phyloP scores from a whole-genome alignment of 495 filamentous ascomycete genomes.

The Cairneyella variabilis region DNA sequence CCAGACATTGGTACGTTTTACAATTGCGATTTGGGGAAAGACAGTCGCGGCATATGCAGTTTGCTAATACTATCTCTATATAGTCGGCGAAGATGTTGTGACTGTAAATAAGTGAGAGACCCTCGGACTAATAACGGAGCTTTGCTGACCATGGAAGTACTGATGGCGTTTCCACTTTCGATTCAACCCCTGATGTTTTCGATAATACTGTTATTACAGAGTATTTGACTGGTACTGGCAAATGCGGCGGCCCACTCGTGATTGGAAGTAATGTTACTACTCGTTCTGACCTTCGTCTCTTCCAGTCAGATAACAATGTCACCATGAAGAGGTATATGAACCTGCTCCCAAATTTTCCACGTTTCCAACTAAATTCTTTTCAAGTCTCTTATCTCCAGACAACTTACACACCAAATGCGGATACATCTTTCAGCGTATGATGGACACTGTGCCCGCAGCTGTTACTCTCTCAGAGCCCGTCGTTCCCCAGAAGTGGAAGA shows the following conservation, averaged over 20 bases:
- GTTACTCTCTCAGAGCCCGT: neutral
- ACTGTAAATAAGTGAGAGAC: neutral
- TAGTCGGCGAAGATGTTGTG: neutral
- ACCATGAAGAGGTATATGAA: neutral
- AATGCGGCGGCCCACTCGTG: slow-evolving; percentile 28
- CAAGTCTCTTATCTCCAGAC: neutral
- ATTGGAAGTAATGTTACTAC: neutral
- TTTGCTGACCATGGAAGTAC: slow-evolving; percentile 25
- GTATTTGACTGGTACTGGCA: slow-evolving; percentile 10
- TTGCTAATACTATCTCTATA: no score
- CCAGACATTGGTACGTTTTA: neutral
- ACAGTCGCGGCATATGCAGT: no score
- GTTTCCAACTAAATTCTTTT: neutral
- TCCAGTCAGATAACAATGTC: neutral
- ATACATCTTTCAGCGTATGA: neutral
- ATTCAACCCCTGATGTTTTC: slow-evolving; percentile 10
- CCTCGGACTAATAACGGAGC: neutral
- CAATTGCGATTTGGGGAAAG: no score
- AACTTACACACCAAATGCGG: neutral
- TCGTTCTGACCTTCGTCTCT: neutral
- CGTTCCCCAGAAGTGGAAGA: neutral
- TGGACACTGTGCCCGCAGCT: neutral
- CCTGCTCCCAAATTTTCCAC: no score
- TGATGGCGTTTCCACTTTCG: slow-evolving; percentile 22
- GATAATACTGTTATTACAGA: slow-evolving; percentile 9